Evolutionary conservation across 768 basidiomycete genomes (phyloP).

Genomic region (Candolleomyces eurysporus): DNA sequence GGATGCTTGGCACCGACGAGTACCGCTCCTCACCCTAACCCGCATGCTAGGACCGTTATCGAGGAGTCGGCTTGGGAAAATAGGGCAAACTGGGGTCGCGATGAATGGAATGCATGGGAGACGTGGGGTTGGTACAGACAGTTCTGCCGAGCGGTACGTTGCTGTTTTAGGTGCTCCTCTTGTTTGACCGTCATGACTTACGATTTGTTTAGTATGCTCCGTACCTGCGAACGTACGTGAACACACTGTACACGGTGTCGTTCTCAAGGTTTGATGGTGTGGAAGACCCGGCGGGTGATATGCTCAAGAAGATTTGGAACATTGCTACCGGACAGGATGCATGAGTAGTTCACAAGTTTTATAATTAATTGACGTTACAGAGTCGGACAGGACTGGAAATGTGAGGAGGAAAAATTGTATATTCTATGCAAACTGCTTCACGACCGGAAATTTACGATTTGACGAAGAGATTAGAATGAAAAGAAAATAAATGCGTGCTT

Average conservation of each 20-base stretch:
- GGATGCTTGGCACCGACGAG: constrained; percentile 50
- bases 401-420: too few species aligned
- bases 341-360: not conserved
- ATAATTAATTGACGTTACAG: not conserved
- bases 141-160: constrained; percentile 74
- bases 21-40: constrained; percentile 44
- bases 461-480: too few species aligned
- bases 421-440: too few species aligned
- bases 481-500: too few species aligned
- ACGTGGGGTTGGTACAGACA: constrained; percentile 92
- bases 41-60: constrained; percentile 54
- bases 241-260: constrained; percentile 67
- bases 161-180: too few species aligned
- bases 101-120: constrained; percentile 84
- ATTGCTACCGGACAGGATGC: constrained; percentile 61
- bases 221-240: constrained; percentile 71
- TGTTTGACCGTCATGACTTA: constrained; percentile 4
- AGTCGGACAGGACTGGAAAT: not conserved
- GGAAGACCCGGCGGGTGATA: constrained; percentile 51
- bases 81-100: constrained; percentile 64
- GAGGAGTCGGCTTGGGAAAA: constrained; percentile 68
- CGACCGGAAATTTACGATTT: too few species aligned
- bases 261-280: constrained; percentile 62
- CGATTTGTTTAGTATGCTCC: constrained; percentile 62
- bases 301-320: constrained; percentile 71